Conservation (phyloP, 129 eudicot species). For the Flaveria linearis region DNA sequence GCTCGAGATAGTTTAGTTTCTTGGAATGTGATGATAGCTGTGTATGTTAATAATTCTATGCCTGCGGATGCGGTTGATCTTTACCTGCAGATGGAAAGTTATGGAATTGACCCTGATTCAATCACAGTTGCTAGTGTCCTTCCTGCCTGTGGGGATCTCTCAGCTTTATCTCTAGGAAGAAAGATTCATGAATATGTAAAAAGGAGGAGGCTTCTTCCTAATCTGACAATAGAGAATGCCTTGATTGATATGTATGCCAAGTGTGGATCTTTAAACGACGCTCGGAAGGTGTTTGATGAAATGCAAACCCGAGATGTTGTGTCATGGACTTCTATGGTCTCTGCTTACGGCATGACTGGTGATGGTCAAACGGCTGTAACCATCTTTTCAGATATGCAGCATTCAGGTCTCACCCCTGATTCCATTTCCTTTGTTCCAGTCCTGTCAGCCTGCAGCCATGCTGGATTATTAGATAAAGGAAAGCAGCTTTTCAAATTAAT, state of each 20-base stretch:
- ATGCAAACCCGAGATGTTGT: slow-evolving; percentile 65
- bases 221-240: slow-evolving; percentile 73
- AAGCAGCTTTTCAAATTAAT: slow-evolving; percentile 49
- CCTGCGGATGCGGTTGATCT: slow-evolving; percentile 68
- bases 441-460: slow-evolving; percentile 94
- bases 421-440: slow-evolving; percentile 78
- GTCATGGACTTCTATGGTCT: slow-evolving; percentile 88
- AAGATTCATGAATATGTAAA: slow-evolving; percentile 61
- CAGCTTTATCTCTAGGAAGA: slow-evolving; percentile 63
- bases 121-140: slow-evolving; percentile 77
- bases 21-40: slow-evolving; percentile 93
- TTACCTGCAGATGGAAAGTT: slow-evolving; percentile 56
- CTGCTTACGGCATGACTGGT: slow-evolving; percentile 87
- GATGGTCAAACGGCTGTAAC: slow-evolving; percentile 62
- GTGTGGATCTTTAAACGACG: slow-evolving; percentile 75
- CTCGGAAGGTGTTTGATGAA: slow-evolving; percentile 65
- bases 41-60: slow-evolving; percentile 75
- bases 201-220: slow-evolving; percentile 60
- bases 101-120: slow-evolving; percentile 58
- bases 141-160: slow-evolving; percentile 95
- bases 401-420: slow-evolving; percentile 64
- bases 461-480: slow-evolving; percentile 76
- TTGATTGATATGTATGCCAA: slow-evolving; percentile 91
- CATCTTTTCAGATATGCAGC: slow-evolving; percentile 56
- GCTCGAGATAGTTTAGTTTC: slow-evolving; percentile 54